Conservation (phyloP, 78 protist species). For the Monocercomonoides exilis region DNA sequence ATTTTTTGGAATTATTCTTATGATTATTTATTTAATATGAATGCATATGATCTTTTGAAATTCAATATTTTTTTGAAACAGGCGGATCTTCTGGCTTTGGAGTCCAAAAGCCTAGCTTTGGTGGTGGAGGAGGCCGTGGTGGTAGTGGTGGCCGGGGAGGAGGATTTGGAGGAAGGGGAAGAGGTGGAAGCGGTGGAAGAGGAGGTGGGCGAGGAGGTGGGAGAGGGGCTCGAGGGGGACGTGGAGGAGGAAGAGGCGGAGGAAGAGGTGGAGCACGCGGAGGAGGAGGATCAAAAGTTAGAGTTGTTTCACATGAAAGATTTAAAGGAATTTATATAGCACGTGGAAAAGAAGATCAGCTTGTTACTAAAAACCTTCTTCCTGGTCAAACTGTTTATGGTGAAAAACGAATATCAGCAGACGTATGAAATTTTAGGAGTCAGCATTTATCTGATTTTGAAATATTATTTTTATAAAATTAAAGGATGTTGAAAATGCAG, state of each 20-base stretch:
- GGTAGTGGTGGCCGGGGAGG: slow-evolving; percentile 38
- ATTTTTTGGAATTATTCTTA: too few species aligned
- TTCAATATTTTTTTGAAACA: too few species aligned
- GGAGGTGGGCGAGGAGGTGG: slow-evolving; percentile 34
- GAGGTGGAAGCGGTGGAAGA: slow-evolving; percentile 37
- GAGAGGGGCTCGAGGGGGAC: slow-evolving; percentile 31
- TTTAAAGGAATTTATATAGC: slow-evolving; percentile 83
- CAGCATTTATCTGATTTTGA: background rate
- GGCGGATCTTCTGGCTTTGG: too few species aligned
- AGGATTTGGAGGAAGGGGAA: slow-evolving; percentile 34
- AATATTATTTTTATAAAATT: background rate
- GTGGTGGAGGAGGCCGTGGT: background rate
- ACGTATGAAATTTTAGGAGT: slow-evolving; percentile 28
- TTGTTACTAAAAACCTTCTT: slow-evolving; percentile 78
- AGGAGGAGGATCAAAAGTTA: slow-evolving; percentile 81
- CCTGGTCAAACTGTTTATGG: slow-evolving; percentile 96
- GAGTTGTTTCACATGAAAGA: slow-evolving; percentile 82
- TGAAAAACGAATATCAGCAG: slow-evolving; percentile 92
- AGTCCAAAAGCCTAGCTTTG: too few species aligned
- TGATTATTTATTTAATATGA: too few species aligned
- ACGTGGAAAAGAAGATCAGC: slow-evolving; percentile 75
- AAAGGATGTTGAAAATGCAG: too few species aligned
- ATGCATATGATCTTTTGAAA: too few species aligned
- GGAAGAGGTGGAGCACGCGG: slow-evolving; percentile 50
- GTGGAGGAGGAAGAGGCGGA: slow-evolving; percentile 13